Evolutionary conservation across 495 filamentous ascomycete species (phyloP), one percentile per base, ranked within the genome.

Genomic region (Beverwykella pulmonaria): DNA sequence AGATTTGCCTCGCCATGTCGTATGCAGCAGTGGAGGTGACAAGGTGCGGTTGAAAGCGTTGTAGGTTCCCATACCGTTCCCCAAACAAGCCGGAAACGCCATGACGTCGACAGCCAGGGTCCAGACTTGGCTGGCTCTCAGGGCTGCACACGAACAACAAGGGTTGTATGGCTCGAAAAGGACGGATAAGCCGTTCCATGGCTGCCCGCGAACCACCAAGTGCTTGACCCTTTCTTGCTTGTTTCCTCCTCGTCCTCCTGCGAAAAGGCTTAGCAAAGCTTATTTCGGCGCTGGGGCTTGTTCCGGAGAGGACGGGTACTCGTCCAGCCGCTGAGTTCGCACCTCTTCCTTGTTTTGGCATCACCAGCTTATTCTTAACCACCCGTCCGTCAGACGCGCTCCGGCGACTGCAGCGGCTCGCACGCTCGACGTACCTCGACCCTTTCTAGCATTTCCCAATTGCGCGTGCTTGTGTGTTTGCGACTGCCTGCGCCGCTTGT

Each of bases 201-300:
- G 39, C 39, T 44, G 8, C 15, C 39, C 12, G 30, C 30, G 30
- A 34, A 34, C 30, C 30, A 34, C 12, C 30, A 34, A 5, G 30
- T 12, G 30, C 30, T 34, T 44, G 39, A 10, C 8, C 39, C 57
- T 22, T 10, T 14, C 57, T 54, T 15, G 39, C 57, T 60, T 60
- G 57, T 47, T 44, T 60, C 20, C 20, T n/a, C 54, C 6, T 34
- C 25, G 54, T 57, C 32, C n/a, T 4, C 17, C 1, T 41, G 26
- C 34, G 26, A 15, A 3, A 15, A 39, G n/a, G 44, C 59, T 61
- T 61, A 48, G 48, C 47, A 53, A 61, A 53, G 59, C 59, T 61
- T 61, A 23, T 34, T 19, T 29, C 48, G 23, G 14, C 26, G 34
- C 32, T n/a, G 39, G 17, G 47, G 29, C 44, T 53, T 36, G 23